Percentiles rank a stretch among this genome's conserved stretches.
These are phyloP conservation scores for Fusarium sp. DNA, from an alignment of 2,329 filamentous ascomycete species.

Conservation along the genomic window DNA sequence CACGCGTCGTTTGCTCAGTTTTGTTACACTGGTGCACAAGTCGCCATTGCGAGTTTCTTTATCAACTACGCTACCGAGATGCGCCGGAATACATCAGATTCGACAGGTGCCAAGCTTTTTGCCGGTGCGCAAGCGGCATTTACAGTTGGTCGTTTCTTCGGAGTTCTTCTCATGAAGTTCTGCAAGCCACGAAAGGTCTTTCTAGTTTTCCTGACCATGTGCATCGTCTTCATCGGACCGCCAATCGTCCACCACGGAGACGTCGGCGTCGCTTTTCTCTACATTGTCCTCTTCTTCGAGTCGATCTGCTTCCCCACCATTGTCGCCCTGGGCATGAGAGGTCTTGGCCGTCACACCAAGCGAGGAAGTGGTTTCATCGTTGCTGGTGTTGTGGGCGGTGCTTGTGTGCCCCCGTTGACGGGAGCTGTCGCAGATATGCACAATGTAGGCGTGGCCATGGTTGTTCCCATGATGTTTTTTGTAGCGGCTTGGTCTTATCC, in stretches of 20 bases:
- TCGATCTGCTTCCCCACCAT: conserved; percentile 86
- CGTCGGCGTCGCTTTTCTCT: conserved; percentile 71
- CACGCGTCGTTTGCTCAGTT: conserved; percentile 83
- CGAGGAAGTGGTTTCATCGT: conserved; percentile 78
- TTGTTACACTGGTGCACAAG: conserved; percentile 81
- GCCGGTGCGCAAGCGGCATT: conserved; percentile 82
- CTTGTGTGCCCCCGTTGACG: conserved; percentile 78
- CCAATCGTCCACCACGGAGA: conserved; percentile 62
- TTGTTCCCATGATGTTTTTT: conserved; percentile 74
- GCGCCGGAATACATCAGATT: conserved; percentile 62
- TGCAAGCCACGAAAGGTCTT: conserved; percentile 77
- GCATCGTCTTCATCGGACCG: conserved; percentile 72
- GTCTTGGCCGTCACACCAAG: conserved; percentile 82
- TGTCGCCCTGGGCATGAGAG: conserved; percentile 81
- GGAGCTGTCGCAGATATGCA: conserved; percentile 75
- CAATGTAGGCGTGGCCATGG: conserved; percentile 72
- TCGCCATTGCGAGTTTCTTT: conserved; percentile 75
- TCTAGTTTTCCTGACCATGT: conserved; percentile 72
- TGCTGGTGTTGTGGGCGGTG: conserved; percentile 78
- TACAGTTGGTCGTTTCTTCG: conserved; percentile 78
- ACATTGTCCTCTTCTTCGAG: conserved; percentile 81
- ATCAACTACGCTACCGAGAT: conserved; percentile 80
- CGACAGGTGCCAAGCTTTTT: conserved; percentile 74
- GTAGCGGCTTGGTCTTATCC: conserved; percentile 69
- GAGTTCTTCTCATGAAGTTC: conserved; percentile 75